phyloP scores from a whole-genome alignment of 331 rosid species.

The Spiraea crenata region DNA sequence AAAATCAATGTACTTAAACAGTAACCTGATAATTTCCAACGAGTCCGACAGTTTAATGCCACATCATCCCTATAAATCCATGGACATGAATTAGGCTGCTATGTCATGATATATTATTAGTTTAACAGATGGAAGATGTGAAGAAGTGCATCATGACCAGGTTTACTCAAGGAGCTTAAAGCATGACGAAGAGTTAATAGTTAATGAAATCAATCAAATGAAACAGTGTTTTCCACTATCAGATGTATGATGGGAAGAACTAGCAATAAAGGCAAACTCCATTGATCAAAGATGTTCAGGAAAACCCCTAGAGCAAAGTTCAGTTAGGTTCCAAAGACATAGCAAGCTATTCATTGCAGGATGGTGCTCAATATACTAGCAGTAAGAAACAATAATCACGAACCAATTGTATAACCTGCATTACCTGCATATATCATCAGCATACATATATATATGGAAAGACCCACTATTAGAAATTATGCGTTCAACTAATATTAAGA shows the following conservation, averaged over 20 bases:
- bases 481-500: not conserved
- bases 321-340: not conserved
- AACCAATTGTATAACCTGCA: conserved; percentile 2
- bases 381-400: conserved; percentile 7
- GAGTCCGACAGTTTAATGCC: conserved; percentile 33
- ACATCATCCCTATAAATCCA: conserved; percentile 39
- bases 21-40: conserved; percentile 35
- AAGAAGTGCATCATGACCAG: conserved; percentile 4
- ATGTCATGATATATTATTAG: conserved; percentile 2
- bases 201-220: not conserved
- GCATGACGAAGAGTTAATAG: conserved; percentile 1
- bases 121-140: not conserved
- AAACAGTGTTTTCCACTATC: not conserved
- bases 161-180: not conserved
- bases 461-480: not conserved
- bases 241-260: not conserved
- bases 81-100: conserved; percentile 28
- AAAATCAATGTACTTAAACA: conserved; percentile 2
- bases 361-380: conserved; percentile 1
- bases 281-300: not conserved
- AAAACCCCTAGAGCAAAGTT: not conserved
- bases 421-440: conserved; percentile 10
- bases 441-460: not conserved
- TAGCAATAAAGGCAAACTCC: not conserved
- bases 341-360: conserved; percentile 4